phyloP scores from a whole-genome alignment of 768 basidiomycete genomes.

The Psilocybe tampanensis region DNA sequence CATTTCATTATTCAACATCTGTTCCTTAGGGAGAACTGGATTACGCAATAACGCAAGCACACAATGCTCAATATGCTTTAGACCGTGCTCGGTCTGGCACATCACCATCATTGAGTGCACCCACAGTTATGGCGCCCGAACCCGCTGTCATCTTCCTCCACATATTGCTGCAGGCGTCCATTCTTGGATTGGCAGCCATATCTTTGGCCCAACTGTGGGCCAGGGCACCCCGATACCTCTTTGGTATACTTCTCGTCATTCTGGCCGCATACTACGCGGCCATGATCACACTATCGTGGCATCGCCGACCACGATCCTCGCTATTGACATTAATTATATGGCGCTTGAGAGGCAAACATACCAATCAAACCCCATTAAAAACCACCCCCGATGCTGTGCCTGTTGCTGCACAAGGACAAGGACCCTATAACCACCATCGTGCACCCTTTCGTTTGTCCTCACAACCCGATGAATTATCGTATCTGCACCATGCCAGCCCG shows the following conservation, averaged over 20 bases:
- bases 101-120: slow-evolving; percentile 16
- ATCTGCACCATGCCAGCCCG: slow-evolving; percentile 37
- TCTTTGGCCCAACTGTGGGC: slow-evolving; percentile 62
- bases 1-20: neutral
- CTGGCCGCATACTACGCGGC: slow-evolving; percentile 55
- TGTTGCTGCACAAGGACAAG: slow-evolving; percentile 29
- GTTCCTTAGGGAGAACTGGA: slow-evolving; percentile 68
- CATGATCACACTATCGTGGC: slow-evolving; percentile 58
- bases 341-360: slow-evolving; percentile 41
- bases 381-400: slow-evolving; percentile 39
- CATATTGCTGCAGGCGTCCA: slow-evolving; percentile 53
- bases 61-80: slow-evolving; percentile 50
- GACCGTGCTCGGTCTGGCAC: slow-evolving; percentile 22
- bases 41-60: slow-evolving; percentile 61
- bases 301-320: slow-evolving; percentile 58
- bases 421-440: slow-evolving; percentile 74
- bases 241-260: slow-evolving; percentile 69
- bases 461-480: slow-evolving; percentile 41
- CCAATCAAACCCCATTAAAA: slow-evolving; percentile 32
- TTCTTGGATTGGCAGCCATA: slow-evolving; percentile 61
- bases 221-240: slow-evolving; percentile 53
- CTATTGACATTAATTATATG: slow-evolving; percentile 51
- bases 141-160: slow-evolving; percentile 38
- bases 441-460: slow-evolving; percentile 55
- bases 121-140: slow-evolving; percentile 31